Base-by-base conservation (phyloP, 345 rosid species). In the Syzygium grande region DNA sequence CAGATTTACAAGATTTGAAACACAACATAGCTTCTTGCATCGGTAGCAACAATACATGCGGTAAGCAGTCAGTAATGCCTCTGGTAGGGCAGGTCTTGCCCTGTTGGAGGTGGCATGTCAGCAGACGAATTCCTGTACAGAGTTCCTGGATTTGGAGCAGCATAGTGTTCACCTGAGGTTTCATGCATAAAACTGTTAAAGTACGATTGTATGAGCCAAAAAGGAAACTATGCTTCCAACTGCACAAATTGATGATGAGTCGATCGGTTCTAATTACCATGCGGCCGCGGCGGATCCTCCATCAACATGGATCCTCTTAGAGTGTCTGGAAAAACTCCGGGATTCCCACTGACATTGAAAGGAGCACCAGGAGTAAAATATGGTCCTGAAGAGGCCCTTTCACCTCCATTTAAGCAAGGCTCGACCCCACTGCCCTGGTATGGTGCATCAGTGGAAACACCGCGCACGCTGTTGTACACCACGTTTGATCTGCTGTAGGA, bases 91-190 rank as follows among this genome's bases (percentile, higher is more conserved):
- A 56, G 54, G 85, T 46, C n/a, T 86, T 87, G 59, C 73, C 89
- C 84, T 80, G 86, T 80, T 52, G 54, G 23, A 59, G 88, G 80
- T 16, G 19, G 91, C 43, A 23, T 13, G 84, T 51, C 80, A 77
- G 89, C 49, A 61, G 87, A 77, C 51, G 38, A 15, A 29, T 83
- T 89, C 49, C 85, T 85, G 25, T 52, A 49, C 19, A 85, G 27
- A 54, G 87, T 53, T 79, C 88, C 55, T 23, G 65, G 27, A 25
- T 13, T 16, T 73, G 65, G 68, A 86, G 84, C 4, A 83, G 46
- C 61, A 86, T 89, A 58, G 21, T 51, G 88, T 9, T 87, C 65
- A 30, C 89, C 91, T 89, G 85, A 79, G 34, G 51, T 80, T 23
- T n/a, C 77, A 21, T 38, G 80, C 80, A 73, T 34, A 38, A 73